These are phyloP conservation scores for Agaricus sinodeliciosus DNA, from an alignment of 768 basidiomycete species.

Conservation along the genomic window DNA sequence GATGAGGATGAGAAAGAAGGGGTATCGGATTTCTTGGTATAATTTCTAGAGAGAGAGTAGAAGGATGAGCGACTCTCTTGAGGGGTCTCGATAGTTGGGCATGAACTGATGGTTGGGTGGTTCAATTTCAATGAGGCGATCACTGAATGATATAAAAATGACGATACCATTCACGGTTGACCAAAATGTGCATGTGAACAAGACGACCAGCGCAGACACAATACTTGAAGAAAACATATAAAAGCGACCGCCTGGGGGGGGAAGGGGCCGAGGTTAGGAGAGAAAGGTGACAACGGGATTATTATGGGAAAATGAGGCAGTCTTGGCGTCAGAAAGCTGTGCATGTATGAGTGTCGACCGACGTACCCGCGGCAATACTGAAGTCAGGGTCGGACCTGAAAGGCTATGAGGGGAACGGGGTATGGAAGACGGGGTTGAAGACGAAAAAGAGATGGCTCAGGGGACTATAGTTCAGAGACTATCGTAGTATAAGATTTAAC, in stretches of 20 bases:
- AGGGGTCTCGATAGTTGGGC: conserved; percentile 41
- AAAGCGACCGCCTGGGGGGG: conserved; percentile 22
- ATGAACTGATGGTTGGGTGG: conserved; percentile 30
- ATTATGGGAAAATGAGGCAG: conserved; percentile 10
- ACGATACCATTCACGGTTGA: background rate
- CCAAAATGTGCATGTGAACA: conserved; percentile 23
- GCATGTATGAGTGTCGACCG: background rate
- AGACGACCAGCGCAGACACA: conserved; percentile 40
- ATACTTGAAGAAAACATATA: conserved; percentile 28
- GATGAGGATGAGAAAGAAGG: conserved; percentile 16
- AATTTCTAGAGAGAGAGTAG: conserved; percentile 48
- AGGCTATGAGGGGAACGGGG: background rate
- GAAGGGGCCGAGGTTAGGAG: background rate
- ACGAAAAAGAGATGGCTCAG: no score
- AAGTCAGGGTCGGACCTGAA: background rate
- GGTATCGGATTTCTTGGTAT: conserved; percentile 36
- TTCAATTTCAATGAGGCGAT: background rate
- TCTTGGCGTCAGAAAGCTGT: conserved; percentile 15
- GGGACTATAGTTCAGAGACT: no score
- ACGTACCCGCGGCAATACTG: conserved; percentile 9
- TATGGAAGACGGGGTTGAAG: no score
- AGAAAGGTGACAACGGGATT: background rate
- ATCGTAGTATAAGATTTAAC: background rate
- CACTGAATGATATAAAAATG: background rate
- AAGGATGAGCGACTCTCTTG: conserved; percentile 43